Base-by-base conservation (phyloP, 2,329 filamentous ascomycete species). In the Fusarium verticillioides region DNA sequence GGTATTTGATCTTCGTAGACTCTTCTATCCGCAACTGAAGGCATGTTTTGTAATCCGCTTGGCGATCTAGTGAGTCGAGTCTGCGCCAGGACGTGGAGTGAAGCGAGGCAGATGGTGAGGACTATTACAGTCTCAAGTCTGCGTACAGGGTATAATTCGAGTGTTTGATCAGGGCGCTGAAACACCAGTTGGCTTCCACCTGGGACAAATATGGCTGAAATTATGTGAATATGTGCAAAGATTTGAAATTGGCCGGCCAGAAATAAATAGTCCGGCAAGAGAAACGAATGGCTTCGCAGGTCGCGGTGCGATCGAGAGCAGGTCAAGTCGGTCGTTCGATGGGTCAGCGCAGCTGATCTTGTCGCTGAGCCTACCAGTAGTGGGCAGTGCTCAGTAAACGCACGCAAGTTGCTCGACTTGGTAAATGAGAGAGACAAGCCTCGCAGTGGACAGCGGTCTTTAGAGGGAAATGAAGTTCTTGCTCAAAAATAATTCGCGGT, bases 1-100 rank as follows among this genome's bases (percentile, higher is more conserved):
- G 92, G 92, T 86, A 94, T 91, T 81, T 91, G 90, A 79, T 91
- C 90, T 85, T 92, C 89, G 81, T 90, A 91, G 77, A 90, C 81
- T 81, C 88, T 87, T 76, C 89, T 85, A 60, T 88, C 85, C 66
- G 89, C 86, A 74, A 90, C 87, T 77, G 89, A 90, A 82, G 89
- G 88, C 89, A 91, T 91, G 71, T 82, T 89, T 72, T 71, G 47
- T 36, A 43, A 32, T 69, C 42, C 58, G 47, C 36, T 39, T 66
- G 39, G 46, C 54, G 66, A 63, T 52, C 39, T 42, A 40, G 26
- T 42, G 36, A 44, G 46, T 36, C 26, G 37, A 44, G 49, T 50
- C n/a, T 49, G 36, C 66, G 59, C 57, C 47, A 28, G 60, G 53
- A 47, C 43, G 59, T 54, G 47, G 28, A 43, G 59, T 60, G 42